A percentile compares a stretch with the other conserved stretches of the same genome.
phyloP scores from a whole-genome alignment of 805 yeast genomes.

The Candida xiaguanensis region DNA sequence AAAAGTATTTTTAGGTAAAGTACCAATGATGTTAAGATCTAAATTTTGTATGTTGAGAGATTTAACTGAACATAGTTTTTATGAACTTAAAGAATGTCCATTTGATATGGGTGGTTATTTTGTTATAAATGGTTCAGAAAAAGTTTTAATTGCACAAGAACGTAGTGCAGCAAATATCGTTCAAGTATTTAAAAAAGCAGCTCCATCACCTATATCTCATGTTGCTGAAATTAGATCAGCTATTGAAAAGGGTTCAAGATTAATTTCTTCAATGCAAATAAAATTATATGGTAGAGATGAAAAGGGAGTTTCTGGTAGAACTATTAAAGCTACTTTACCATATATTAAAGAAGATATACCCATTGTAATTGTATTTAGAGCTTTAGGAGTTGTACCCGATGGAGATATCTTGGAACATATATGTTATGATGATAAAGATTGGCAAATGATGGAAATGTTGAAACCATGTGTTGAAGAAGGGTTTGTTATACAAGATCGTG shows the following conservation, averaged over 20 bases:
- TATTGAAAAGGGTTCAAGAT: slow-evolving; percentile 93
- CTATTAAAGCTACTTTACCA: slow-evolving; percentile 93
- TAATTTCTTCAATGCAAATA: slow-evolving; percentile 90
- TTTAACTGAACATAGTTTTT: slow-evolving; percentile 86
- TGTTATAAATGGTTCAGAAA: slow-evolving; percentile 96
- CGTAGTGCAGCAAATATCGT: slow-evolving; percentile 98
- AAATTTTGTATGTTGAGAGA: slow-evolving; percentile 92
- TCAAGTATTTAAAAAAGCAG: slow-evolving; percentile 96
- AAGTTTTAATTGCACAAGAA: slow-evolving; percentile 97
- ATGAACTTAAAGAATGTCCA: slow-evolving; percentile 96
- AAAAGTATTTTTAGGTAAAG: slow-evolving; percentile 90
- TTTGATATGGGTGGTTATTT: slow-evolving; percentile 99
- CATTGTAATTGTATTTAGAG: slow-evolving; percentile 94
- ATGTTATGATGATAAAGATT: slow-evolving; percentile 95
- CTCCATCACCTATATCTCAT: slow-evolving; percentile 94
- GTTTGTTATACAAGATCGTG: slow-evolving; percentile 95
- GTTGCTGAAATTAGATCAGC: slow-evolving; percentile 97
- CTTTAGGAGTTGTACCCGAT: slow-evolving; percentile 97
- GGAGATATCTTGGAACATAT: slow-evolving; percentile 98
- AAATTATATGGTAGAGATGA: slow-evolving; percentile 84
- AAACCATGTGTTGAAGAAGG: slow-evolving; percentile 99
- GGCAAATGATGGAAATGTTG: slow-evolving; percentile 99
- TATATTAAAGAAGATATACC: slow-evolving; percentile 97
- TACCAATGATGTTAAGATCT: slow-evolving; percentile 96
- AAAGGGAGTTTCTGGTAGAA: slow-evolving; percentile 64